These are phyloP conservation scores for Vigna hirtella DNA, from an alignment of 306 rosid species.

Conservation along the genomic window DNA sequence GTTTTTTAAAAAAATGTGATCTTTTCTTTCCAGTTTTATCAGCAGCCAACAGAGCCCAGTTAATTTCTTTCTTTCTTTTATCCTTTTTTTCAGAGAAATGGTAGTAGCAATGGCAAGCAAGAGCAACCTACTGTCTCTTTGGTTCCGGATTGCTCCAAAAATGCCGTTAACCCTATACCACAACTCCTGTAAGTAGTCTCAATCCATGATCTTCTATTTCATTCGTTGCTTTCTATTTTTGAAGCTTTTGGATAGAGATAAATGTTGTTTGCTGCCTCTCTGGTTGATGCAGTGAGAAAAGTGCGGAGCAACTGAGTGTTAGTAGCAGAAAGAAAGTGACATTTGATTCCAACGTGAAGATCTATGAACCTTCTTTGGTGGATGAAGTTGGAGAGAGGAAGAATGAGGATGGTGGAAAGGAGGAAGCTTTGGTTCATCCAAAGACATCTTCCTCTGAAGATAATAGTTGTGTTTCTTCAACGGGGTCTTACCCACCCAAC, in stretches of 20 bases:
- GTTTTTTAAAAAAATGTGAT: not conserved
- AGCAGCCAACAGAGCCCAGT: constrained; percentile 43
- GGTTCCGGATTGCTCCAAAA: constrained; percentile 50
- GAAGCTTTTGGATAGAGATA: not conserved
- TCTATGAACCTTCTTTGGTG: constrained; percentile 64
- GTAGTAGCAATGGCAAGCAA: constrained; percentile 46
- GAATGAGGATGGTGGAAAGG: constrained; percentile 47
- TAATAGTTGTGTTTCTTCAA: constrained; percentile 58
- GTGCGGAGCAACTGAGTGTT: constrained; percentile 57
- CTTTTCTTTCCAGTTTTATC: constrained; percentile 7
- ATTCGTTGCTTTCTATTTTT: constrained; percentile 9
- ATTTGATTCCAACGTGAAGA: constrained; percentile 78
- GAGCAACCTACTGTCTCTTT: constrained; percentile 49
- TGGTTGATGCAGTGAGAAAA: constrained; percentile 55
- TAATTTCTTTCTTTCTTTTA: not conserved
- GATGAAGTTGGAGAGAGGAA: constrained; percentile 49
- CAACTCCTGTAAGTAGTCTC: constrained; percentile 58
- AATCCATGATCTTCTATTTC: not conserved
- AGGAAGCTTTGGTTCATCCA: constrained; percentile 44
- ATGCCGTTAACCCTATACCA: constrained; percentile 31
- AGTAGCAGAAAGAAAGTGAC: constrained; percentile 77
- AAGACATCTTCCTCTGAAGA: constrained; percentile 72
- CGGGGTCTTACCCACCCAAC: constrained; percentile 65
- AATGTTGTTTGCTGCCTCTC: not conserved
- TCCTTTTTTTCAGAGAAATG: constrained; percentile 53